Evolutionary conservation across 306 rosid genomes (phyloP), one percentile per base, ranked within the genome.

Genomic region (Corylus heterophylla): DNA sequence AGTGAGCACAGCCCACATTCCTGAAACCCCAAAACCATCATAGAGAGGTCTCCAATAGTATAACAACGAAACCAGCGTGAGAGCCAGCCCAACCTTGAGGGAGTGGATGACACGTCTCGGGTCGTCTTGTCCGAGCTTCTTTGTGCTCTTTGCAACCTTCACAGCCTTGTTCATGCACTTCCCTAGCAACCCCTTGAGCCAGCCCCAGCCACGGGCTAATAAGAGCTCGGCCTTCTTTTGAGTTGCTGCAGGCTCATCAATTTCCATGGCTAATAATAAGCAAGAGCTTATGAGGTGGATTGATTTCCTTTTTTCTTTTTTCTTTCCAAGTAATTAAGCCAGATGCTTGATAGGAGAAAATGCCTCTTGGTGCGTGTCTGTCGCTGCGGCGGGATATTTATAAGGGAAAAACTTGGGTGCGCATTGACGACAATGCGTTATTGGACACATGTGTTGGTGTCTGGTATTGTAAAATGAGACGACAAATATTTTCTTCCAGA

Each of bases 1-100:
- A 0, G 98, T 95, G 3, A 95, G 85, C 16, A 95, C 93, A 14
- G 97, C 98, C 98, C 99, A 95, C 81, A 95, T 90, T 84, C 97
- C 99, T 1, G 97, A 80, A 54, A 85, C 88, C 31, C 98, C 99
- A 39, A 95, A 87, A 64, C 96, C 94, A 74, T 91, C 87, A 69
- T 90, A 95, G 48, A 95, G 93, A 79, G 91, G 90, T 74, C 87
- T 93, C 68, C 85, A 89, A 49, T 90, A 90, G 82, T 95, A 95
- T 25, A 93, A 25, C 69, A 90, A 80, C 37, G 99, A 95, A 1
- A 93, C 98, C 52, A 95, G 73, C 31, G 99, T 89, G 76, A 95
- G 94, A 85, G 99, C 96, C 44, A 95, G 16, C 56, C 96, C 98
- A 39, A 95, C 99, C 85, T 95, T 95, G 3, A 95, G 76, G 3